These are phyloP conservation scores for Pseudozyma sp. DNA, from an alignment of 1,284 basidiomycete species.

Conservation along the genomic window DNA sequence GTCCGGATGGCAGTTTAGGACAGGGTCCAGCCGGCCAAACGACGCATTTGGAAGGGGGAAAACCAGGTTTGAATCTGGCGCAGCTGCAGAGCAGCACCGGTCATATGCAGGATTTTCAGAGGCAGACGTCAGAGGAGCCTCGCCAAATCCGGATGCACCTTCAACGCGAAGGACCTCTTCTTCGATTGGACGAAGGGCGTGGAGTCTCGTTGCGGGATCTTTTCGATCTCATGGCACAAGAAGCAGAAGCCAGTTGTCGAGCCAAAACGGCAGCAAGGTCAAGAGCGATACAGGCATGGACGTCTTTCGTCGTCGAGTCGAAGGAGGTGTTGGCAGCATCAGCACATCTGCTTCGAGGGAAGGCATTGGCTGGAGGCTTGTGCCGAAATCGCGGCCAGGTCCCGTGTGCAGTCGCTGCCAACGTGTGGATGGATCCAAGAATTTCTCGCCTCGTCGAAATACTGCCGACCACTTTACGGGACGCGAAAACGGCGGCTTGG, in stretches of 20 bases:
- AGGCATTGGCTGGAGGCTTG: too few relatives aligned
- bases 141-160: not conserved
- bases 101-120: constrained; percentile 1
- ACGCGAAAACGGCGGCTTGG: constrained; percentile 5
- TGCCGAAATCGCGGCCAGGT: too few relatives aligned
- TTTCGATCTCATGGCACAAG: not conserved
- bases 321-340: too few relatives aligned
- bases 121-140: not conserved
- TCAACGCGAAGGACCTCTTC: constrained; percentile 22
- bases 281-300: too few relatives aligned
- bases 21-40: constrained; percentile 15
- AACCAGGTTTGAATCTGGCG: not conserved
- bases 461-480: not conserved
- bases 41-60: constrained; percentile 30
- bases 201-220: constrained; percentile 7
- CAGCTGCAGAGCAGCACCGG: constrained; percentile 7
- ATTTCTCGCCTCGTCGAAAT: too few relatives aligned
- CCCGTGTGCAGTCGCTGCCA: not conserved
- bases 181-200: constrained; percentile 7
- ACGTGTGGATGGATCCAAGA: too few relatives aligned
- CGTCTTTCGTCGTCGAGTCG: too few relatives aligned
- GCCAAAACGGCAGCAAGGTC: too few relatives aligned
- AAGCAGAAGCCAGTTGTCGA: too few relatives aligned
- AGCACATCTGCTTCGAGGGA: too few relatives aligned
- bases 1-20: not conserved